Evolutionary conservation across 169 alveolate genomes (phyloP), one percentile per base, ranked within the genome.

Genomic region (Sarcocystis neurona): DNA sequence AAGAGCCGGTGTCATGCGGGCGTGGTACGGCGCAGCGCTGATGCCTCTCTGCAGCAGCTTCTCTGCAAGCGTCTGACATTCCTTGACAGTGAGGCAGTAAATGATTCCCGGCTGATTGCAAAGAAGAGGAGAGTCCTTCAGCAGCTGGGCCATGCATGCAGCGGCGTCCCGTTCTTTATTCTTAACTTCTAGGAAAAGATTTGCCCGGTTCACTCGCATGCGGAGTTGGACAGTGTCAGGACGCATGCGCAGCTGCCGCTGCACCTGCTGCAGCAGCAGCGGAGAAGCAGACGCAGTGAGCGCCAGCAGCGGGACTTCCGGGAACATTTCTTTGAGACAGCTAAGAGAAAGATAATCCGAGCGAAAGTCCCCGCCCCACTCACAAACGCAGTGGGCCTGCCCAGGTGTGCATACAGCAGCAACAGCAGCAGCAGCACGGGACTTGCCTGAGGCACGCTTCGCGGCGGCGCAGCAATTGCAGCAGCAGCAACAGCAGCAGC

Each of bases 311-410:
- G 99, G 99, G 1, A 96, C 94, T 10, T 92, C 92, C 0, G 97
- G 97, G 75, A 91, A 96, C 44, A 87, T 84, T 85, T 84, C 90
- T 89, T 95, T 95, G 41, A 97, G 74, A 79, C 94, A 94, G 66
- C 96, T 97, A 77, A 97, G 89, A 84, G 92, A 93, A 84, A 95
- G 93, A 92, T 97, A 97, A 87, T 98, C 99, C 41, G 98, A 97
- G 72, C 99, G 95, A 90, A 99, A 99, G 85, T 99, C 99, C 89
- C 98, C 96, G 8, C 99, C 99, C 99, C 99, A 99, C 90, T 98
- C 95, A 72, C 97, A 94, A 2, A 97, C 98, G 91, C 98, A 96
- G 93, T 97, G 99, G 5, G 97, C 98, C 82, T 84, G 72, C 75
- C 48, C 34, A 34, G 72, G 77, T 50, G 68, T n/a, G 66, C 58